Conservation (phyloP, 2,329 filamentous ascomycete species). For the Dendrostoma leiphaemia region DNA sequence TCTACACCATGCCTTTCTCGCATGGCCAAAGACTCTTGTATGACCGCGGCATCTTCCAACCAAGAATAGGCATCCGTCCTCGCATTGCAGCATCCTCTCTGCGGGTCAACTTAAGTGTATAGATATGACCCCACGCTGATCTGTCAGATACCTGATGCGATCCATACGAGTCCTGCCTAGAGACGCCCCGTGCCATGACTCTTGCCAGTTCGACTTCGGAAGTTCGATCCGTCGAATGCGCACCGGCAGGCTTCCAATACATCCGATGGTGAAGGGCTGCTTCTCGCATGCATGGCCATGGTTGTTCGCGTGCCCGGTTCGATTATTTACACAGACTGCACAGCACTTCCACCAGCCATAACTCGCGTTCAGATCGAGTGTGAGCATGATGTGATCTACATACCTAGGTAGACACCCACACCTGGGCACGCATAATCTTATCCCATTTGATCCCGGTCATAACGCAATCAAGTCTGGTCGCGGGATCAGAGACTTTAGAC, state of each 20-base stretch:
- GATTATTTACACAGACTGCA: background rate
- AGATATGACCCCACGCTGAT: too few species aligned
- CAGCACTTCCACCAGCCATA: background rate
- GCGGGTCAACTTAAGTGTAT: too few species aligned
- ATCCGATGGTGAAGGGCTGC: background rate
- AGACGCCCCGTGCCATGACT: background rate
- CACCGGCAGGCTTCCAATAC: background rate
- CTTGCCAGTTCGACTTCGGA: constrained; percentile 4
- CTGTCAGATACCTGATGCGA: background rate
- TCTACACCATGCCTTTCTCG: background rate
- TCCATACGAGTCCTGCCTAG: background rate
- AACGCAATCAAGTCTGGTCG: too few species aligned
- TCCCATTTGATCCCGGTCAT: too few species aligned
- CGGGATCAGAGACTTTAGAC: too few species aligned
- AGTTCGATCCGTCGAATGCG: background rate
- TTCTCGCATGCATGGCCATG: background rate
- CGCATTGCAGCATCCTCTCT: background rate
- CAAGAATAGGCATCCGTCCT: too few species aligned
- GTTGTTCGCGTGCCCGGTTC: background rate
- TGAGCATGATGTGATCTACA: background rate
- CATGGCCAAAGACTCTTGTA: background rate
- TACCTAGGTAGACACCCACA: background rate
- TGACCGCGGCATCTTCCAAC: background rate
- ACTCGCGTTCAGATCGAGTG: background rate
- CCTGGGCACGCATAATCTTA: too few species aligned